Evolutionary conservation across 2,329 filamentous ascomycete species (phyloP).

Genomic region (Emmonsia crescens): DNA sequence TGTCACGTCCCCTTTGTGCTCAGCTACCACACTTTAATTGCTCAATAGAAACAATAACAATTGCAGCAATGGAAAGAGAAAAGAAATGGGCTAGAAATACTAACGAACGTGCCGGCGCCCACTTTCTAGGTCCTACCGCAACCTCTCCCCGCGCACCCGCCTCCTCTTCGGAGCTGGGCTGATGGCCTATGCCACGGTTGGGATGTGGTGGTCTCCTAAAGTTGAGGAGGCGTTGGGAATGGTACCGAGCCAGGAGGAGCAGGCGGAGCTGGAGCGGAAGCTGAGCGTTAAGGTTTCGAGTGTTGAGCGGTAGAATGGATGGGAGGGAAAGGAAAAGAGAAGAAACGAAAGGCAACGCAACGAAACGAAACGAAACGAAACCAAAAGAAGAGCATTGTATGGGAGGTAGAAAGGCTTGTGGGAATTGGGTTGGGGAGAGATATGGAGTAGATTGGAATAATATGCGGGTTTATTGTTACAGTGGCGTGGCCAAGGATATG

Average conservation of each 20-base stretch:
- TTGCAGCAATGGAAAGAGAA: too few relatives aligned
- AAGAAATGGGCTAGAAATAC: not conserved
- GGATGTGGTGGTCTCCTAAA: constrained; percentile 61
- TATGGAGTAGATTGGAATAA: not conserved
- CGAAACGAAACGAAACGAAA: too few relatives aligned
- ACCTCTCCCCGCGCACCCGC: constrained; percentile 59
- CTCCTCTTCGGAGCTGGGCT: constrained; percentile 61
- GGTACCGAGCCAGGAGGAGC: constrained; percentile 62
- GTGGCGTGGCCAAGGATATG: not conserved
- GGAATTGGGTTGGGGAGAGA: not conserved
- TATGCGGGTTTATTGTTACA: not conserved
- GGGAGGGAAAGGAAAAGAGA: not conserved
- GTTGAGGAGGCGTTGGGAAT: constrained; percentile 65
- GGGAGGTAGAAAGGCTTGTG: too few relatives aligned
- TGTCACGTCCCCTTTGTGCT: not conserved
- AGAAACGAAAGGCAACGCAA: not conserved
- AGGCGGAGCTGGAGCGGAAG: constrained; percentile 48
- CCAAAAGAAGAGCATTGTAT: too few relatives aligned
- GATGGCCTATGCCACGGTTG: constrained; percentile 63
- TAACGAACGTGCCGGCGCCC: not conserved
- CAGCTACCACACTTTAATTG: not conserved
- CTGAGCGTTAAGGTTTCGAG: constrained; percentile 19
- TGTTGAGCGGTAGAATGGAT: constrained; percentile 6
- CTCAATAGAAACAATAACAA: not conserved
- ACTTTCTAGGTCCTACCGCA: constrained; percentile 52